Conservation (phyloP, 345 rosid species). For the Sisymbrium irio region DNA sequence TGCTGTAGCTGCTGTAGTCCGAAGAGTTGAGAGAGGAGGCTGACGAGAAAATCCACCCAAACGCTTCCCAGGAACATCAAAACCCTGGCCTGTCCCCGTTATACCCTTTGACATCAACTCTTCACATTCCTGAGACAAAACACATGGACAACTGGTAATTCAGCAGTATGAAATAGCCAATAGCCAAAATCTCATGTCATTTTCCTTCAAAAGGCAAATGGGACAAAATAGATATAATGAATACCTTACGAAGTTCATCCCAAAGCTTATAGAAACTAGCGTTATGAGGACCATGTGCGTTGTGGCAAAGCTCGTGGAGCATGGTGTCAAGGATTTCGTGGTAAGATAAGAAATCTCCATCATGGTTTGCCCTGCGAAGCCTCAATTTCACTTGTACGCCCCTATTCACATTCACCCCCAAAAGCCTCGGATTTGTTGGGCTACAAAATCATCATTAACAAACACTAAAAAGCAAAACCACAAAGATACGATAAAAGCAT, state of each 20-base stretch:
- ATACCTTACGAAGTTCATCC: slow-evolving; percentile 88
- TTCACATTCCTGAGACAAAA: slow-evolving; percentile 76
- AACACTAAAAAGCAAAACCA: no score
- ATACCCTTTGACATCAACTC: slow-evolving; percentile 73
- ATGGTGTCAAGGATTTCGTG: slow-evolving; percentile 81
- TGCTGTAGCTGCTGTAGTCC: slow-evolving; percentile 55
- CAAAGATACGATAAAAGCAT: not conserved
- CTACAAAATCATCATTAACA: no score
- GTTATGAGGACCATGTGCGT: slow-evolving; percentile 78
- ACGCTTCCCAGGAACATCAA: slow-evolving; percentile 74
- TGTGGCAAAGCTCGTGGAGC: slow-evolving; percentile 97
- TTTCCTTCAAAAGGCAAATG: no score
- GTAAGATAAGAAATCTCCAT: slow-evolving; percentile 60
- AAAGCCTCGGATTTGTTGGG: slow-evolving; percentile 61
- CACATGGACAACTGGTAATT: not conserved
- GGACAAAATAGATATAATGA: no score
- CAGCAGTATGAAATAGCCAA: not conserved
- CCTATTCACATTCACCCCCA: slow-evolving; percentile 74
- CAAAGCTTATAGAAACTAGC: slow-evolving; percentile 85
- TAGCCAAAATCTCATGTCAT: not conserved
- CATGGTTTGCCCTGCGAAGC: slow-evolving; percentile 68
- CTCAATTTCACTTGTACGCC: slow-evolving; percentile 75
- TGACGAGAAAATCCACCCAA: slow-evolving; percentile 79
- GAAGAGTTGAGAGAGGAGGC: slow-evolving; percentile 63
- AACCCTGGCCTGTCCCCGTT: slow-evolving; percentile 64